Conservation (phyloP, 768 basidiomycete genomes). For the Mycena olivaceomarginata region DNA sequence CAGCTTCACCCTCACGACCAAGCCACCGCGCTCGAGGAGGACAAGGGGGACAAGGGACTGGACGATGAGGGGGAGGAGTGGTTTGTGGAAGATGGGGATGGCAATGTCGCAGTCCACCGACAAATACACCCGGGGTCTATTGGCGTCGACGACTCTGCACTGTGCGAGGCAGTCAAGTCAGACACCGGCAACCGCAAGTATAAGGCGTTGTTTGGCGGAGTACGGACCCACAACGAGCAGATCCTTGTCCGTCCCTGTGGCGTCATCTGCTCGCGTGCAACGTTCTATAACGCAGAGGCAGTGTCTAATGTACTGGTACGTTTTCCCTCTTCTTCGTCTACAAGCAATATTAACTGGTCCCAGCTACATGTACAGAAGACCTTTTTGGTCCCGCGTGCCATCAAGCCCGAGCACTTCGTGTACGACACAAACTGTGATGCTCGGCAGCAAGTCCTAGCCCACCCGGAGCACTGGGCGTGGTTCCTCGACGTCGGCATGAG, state of each 20-base stretch:
- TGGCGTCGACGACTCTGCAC: background rate
- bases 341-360: background rate
- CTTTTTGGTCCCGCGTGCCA: slow-evolving; percentile 48
- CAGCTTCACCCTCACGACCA: too few species aligned
- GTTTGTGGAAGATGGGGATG: too few species aligned
- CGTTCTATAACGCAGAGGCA: slow-evolving; percentile 36
- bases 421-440: slow-evolving; percentile 38
- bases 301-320: too few species aligned
- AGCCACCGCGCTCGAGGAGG: too few species aligned
- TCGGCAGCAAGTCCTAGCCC: slow-evolving; percentile 30
- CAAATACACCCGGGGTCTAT: slow-evolving; percentile 14
- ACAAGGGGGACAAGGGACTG: too few species aligned
- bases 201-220: slow-evolving; percentile 41
- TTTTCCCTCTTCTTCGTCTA: background rate
- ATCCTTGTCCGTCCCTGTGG: slow-evolving; percentile 44
- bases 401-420: slow-evolving; percentile 48
- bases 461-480: slow-evolving; percentile 22
- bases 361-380: slow-evolving; percentile 36
- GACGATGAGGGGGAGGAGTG: too few species aligned
- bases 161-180: slow-evolving; percentile 29
- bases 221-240: slow-evolving; percentile 47
- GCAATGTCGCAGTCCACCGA: background rate
- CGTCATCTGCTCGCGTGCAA: slow-evolving; percentile 42
- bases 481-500: too few species aligned
- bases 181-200: slow-evolving; percentile 11